These are phyloP conservation scores for Cladophialophora psammophila DNA, from an alignment of 2,329 filamentous ascomycete genomes.

Conservation along the genomic window DNA sequence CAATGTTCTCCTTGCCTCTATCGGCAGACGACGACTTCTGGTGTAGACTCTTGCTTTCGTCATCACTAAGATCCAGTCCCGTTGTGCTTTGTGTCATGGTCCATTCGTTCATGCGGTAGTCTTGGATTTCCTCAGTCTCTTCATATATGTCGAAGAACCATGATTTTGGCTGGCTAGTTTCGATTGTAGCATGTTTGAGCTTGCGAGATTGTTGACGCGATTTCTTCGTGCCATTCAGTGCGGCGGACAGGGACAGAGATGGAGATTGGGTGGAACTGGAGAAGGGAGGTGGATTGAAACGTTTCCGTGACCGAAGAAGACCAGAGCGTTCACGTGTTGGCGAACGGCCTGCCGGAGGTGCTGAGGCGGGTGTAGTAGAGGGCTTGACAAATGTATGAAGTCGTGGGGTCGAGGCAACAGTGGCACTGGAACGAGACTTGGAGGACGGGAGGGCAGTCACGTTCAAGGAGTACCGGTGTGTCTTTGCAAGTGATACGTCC, in stretches of 20 bases:
- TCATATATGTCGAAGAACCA: slow-evolving; percentile 97
- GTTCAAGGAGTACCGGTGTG: slow-evolving; percentile 57
- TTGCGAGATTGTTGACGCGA: slow-evolving; percentile 46
- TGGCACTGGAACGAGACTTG: slow-evolving; percentile 30
- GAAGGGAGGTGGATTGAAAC: slow-evolving; percentile 74
- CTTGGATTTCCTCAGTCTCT: slow-evolving; percentile 87
- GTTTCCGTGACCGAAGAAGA: slow-evolving; percentile 73
- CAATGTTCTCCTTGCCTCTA: slow-evolving; percentile 91
- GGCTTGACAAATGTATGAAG: slow-evolving; percentile 43
- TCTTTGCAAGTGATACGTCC: slow-evolving; percentile 51
- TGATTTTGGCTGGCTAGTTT: slow-evolving; percentile 63
- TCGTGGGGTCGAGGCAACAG: slow-evolving; percentile 36
- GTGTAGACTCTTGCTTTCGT: slow-evolving; percentile 66
- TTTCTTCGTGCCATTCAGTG: slow-evolving; percentile 69
- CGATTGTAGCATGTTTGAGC: slow-evolving; percentile 50
- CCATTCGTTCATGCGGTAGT: slow-evolving; percentile 72
- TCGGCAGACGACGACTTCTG: slow-evolving; percentile 54
- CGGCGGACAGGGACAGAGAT: slow-evolving; percentile 85
- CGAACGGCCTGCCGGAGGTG: slow-evolving; percentile 77
- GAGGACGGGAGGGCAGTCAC: slow-evolving; percentile 37
- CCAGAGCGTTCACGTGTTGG: slow-evolving; percentile 74
- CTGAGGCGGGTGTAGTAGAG: slow-evolving; percentile 58
- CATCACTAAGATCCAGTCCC: slow-evolving; percentile 81
- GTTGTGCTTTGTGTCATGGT: slow-evolving; percentile 85
- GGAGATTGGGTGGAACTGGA: slow-evolving; percentile 56